Evolutionary conservation across 2,329 filamentous ascomycete genomes (phyloP).

Genomic region (Xylaria sp.): DNA sequence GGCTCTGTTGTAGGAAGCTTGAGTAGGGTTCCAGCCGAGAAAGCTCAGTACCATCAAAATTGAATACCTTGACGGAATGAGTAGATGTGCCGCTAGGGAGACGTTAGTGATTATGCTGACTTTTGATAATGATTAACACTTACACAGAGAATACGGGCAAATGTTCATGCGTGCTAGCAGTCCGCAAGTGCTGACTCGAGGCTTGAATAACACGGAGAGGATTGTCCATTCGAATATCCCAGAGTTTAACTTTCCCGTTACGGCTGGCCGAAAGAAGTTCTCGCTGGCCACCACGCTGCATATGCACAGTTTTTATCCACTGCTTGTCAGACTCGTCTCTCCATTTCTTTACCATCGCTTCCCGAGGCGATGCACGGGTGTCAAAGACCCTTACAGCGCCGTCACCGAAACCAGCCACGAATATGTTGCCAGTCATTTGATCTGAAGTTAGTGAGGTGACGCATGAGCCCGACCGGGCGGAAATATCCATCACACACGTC

Average conservation of each 20-base stretch:
- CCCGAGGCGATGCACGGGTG: conserved; percentile 82
- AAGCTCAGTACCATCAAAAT: conserved; percentile 82
- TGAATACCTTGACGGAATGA: conserved; percentile 92
- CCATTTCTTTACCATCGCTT: conserved; percentile 96
- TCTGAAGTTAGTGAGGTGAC: conserved; percentile 97
- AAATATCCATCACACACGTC: conserved; percentile 92
- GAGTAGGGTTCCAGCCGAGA: conserved; percentile 91
- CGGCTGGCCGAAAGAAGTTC: conserved; percentile 91
- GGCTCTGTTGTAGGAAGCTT: conserved; percentile 84
- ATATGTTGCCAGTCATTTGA: conserved; percentile 96
- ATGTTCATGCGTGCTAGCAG: conserved; percentile 93
- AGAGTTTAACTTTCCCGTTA: conserved; percentile 93
- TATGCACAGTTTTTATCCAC: conserved; percentile 96
- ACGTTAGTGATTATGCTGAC: conserved; percentile 45
- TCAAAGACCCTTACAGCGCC: conserved; percentile 96
- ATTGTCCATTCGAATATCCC: conserved; percentile 91
- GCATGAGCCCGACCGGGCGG: conserved; percentile 92
- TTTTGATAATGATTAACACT: conserved; percentile 53
- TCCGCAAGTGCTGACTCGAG: conserved; percentile 82
- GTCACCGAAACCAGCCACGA: conserved; percentile 96
- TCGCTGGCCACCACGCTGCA: conserved; percentile 93
- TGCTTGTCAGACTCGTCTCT: conserved; percentile 86
- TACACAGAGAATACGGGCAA: conserved; percentile 95
- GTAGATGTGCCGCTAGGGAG: conserved; percentile 80
- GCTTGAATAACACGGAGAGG: conserved; percentile 79